Evolutionary conservation across 768 basidiomycete species (phyloP).

Genomic region (Suillus americanus): DNA sequence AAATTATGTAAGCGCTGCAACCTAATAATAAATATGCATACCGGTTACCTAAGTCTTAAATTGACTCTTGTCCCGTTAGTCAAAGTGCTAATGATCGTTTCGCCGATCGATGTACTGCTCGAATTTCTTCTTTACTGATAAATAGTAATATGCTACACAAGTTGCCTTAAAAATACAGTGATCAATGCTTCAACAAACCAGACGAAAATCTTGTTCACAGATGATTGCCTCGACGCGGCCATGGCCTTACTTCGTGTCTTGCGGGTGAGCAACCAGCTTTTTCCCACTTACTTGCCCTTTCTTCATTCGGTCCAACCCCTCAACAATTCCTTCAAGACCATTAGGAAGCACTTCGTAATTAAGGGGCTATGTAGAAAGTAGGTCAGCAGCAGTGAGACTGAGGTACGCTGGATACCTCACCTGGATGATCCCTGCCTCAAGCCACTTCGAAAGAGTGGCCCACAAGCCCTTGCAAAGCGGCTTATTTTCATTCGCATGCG

Average conservation of each 20-base stretch:
- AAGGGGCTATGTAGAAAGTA: constrained; percentile 32
- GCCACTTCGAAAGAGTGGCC: constrained; percentile 23
- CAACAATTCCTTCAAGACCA: constrained; percentile 39
- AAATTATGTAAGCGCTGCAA: too few relatives aligned
- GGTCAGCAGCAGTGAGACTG: neutral
- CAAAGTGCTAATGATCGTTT: too few relatives aligned
- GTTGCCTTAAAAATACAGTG: neutral
- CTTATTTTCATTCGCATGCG: constrained; percentile 19
- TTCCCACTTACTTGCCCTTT: constrained; percentile 39
- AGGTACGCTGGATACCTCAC: constrained; percentile 13
- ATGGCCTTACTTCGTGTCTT: constrained; percentile 30
- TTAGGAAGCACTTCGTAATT: constrained; percentile 40
- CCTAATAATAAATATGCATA: too few relatives aligned
- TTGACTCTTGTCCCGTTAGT: too few relatives aligned
- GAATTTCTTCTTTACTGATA: neutral
- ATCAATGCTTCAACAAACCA: neutral
- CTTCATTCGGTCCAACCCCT: constrained; percentile 37
- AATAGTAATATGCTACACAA: neutral
- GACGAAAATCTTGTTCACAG: neutral
- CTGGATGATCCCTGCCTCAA: constrained; percentile 27
- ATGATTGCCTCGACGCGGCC: neutral
- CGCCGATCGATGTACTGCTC: too few relatives aligned
- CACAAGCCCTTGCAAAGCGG: constrained; percentile 18
- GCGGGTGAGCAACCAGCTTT: constrained; percentile 44
- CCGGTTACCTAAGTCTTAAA: too few relatives aligned